Percentiles rank a stretch among this genome's conserved stretches.
Conservation (phyloP, 345 rosid genomes). For the Eucalyptus brandiana region DNA sequence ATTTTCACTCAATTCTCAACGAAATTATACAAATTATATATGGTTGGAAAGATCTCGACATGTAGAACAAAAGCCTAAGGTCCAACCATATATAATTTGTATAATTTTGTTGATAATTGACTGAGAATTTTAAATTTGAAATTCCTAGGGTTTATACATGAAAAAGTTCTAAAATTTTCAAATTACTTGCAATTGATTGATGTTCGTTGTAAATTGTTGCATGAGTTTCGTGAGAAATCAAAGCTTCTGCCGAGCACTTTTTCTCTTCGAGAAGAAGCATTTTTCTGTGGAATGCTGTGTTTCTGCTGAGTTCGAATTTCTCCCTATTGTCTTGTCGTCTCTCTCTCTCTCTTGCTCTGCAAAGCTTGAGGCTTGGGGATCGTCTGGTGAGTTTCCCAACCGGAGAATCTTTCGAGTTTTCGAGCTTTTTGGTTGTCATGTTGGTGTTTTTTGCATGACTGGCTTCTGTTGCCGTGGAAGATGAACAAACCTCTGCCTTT, state of each 20-base stretch:
- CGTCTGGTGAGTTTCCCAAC: neutral
- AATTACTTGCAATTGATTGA: too few relatives aligned
- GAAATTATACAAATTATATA: too few relatives aligned
- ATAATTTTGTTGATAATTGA: too few relatives aligned
- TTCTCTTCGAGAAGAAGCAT: neutral
- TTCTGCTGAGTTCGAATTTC: slow-evolving; percentile 4
- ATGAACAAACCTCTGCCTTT: too few relatives aligned
- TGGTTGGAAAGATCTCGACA: too few relatives aligned
- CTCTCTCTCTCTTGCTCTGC: neutral
- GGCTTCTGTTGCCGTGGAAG: neutral
- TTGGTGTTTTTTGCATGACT: neutral
- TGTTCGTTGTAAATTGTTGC: neutral
- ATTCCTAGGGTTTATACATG: too few relatives aligned
- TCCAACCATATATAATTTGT: too few relatives aligned
- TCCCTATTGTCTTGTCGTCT: neutral
- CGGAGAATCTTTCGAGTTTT: neutral
- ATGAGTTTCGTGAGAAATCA: neutral
- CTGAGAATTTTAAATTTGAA: too few relatives aligned
- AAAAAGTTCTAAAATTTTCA: too few relatives aligned
- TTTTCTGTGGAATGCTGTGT: slow-evolving; percentile 2
- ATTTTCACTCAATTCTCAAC: too few relatives aligned
- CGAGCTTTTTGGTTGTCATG: neutral
- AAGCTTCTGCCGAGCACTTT: neutral
- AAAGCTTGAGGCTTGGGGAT: neutral
- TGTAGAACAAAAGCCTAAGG: too few relatives aligned